Base-by-base conservation (phyloP, 1,284 basidiomycete species). In the Trichosporon inkin region DNA sequence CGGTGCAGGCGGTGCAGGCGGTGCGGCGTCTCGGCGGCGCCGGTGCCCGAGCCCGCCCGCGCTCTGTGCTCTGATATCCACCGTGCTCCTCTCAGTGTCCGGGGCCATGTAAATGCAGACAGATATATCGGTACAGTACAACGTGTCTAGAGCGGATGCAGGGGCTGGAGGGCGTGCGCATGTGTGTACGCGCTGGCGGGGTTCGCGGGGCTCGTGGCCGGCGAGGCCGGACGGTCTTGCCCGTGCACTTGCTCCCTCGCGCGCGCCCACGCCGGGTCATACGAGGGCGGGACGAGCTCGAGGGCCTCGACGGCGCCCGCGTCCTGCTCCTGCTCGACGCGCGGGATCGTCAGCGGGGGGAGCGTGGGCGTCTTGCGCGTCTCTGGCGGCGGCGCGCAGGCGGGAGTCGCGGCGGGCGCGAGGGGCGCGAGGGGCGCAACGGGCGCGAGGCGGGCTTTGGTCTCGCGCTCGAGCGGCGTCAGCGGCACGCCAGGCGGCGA, bases 191-290 rank as follows among this genome's bases (percentile, higher is more conserved):
- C n/a, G n/a, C n/a, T n/a, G n/a, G n/a, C n/a, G n/a, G n/a, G n/a
- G n/a, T n/a, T n/a, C n/a, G n/a, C n/a, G n/a, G n/a, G n/a, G n/a
- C n/a, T n/a, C n/a, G n/a, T n/a, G n/a, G n/a, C n/a, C n/a, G n/a
- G n/a, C n/a, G n/a, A n/a, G n/a, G n/a, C n/a, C n/a, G n/a, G n/a
- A n/a, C n/a, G n/a, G n/a, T n/a, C n/a, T n/a, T n/a, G n/a, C n/a
- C n/a, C n/a, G n/a, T n/a, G n/a, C n/a, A n/a, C n/a, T n/a, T n/a
- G n/a, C n/a, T n/a, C 41, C 28, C 58, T 44, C 19, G 17, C 37
- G 6, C 47, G 58, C 10, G 58, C 58, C 58, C 58, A 60, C n/a
- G 49, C 58, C 3, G 58, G 58, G 22, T 60, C 56, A 47, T 60
- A 60, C 14, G 52, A 39, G 10, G 58, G 58, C 19, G 58, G 58